These are phyloP conservation scores for Eucalyptus guilfoylei DNA, from an alignment of 345 rosid genomes.

Conservation along the genomic window DNA sequence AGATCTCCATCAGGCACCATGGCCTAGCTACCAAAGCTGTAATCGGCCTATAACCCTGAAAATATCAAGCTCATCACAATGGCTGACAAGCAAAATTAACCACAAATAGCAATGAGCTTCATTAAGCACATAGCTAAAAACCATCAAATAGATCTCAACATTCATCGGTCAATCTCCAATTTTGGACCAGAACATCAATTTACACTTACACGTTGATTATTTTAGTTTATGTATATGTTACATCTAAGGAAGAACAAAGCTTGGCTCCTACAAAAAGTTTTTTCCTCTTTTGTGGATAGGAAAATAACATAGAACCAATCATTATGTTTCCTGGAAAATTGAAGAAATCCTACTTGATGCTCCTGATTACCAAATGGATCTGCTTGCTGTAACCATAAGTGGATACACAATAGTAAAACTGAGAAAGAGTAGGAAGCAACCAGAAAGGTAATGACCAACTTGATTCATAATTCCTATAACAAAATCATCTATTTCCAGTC, in stretches of 20 bases:
- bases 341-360: not conserved
- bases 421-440: not conserved
- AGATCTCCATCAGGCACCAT: slow-evolving; percentile 82
- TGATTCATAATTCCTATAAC: not conserved
- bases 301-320: not conserved
- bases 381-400: not conserved
- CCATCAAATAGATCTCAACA: not conserved
- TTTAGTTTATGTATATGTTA: not conserved
- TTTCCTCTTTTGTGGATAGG: not conserved
- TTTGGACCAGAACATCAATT: not conserved
- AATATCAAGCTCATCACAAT: not conserved
- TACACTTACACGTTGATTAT: not conserved
- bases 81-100: not conserved
- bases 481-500: not conserved
- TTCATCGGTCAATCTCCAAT: not conserved
- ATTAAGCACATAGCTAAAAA: not conserved
- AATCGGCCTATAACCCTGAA: slow-evolving; percentile 68
- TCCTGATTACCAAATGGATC: not conserved
- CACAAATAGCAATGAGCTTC: not conserved
- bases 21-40: slow-evolving; percentile 65
- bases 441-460: not conserved
- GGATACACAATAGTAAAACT: not conserved
- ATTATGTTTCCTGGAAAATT: not conserved
- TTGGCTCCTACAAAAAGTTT: not conserved
- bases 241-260: not conserved